Evolutionary conservation across 768 basidiomycete species (phyloP), one percentile per base, ranked within the genome.

Genomic region (Lactarius pseudohatsudake): DNA sequence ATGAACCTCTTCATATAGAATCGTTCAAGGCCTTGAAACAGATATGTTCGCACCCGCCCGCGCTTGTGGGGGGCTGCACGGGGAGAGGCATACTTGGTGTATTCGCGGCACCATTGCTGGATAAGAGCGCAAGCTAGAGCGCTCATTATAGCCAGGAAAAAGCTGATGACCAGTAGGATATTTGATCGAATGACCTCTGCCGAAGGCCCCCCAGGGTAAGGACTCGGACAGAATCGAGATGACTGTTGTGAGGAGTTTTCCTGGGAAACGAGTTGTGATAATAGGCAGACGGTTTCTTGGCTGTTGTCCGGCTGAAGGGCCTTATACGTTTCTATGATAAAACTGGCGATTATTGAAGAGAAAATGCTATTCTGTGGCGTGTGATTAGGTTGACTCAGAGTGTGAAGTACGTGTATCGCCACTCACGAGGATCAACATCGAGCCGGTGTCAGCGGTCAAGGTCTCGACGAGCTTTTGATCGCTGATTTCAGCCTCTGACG

Each of bases 251-350:
- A 28, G 43, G 50, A 36, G 34, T 9, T 47, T n/a, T 20, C 43
- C 20, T 22, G 43, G 40, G 61, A 20, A 18, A 54, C 41, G 13
- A 66, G 40, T 20, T 62, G 65, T 20, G 61, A 45, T 6, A 67
- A 28, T 13, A 67, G 56, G 38, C 9, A 30, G 5, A 64, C 62
- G 3, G 57, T 63, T 20, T 38, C 45, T 36, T 64, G 60, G 22
- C 32, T 10, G 8, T 32, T 43, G 43, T 59, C 41, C 4, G 71
- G 61, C 22, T 53, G 56, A 34, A 72, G 47, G 0, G 18, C 53
- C 40, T 68, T 57, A 34, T 72, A 72, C 36, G 55, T 64, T 45
- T 69, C 64, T 47, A 71, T 57, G 56, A 72, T 61, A 34, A 72
- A 69, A 28, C 70, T 50, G n/a, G 70, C 64, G 36, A 69, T 57